Percentiles rank a stretch among this genome's conserved stretches.
These are phyloP conservation scores for Jimgerdemannia lactiflua DNA, from an alignment of 192 early-diverging fungal genomes.

Conservation along the genomic window DNA sequence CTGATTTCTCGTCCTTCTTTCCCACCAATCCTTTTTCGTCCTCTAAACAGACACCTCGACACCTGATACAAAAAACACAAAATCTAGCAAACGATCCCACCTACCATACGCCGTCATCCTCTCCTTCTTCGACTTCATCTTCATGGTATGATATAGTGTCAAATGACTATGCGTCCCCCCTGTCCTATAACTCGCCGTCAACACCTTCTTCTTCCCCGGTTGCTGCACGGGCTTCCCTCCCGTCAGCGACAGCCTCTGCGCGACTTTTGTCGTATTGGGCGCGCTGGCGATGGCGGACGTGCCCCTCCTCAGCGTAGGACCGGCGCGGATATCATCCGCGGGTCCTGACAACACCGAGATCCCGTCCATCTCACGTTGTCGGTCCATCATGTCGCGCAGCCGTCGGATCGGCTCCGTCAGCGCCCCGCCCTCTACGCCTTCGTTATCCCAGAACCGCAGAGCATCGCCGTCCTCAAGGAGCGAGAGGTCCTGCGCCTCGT, in stretches of 20 bases:
- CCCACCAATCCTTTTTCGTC: too few species aligned
- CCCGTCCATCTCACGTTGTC: background rate
- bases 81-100: background rate
- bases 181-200: conserved; percentile 26
- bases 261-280: background rate
- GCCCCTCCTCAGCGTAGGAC: background rate
- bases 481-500: background rate
- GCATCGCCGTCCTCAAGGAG: background rate
- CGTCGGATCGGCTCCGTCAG: background rate
- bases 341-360: background rate
- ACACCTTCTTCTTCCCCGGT: conserved; percentile 4
- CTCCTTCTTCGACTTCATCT: conserved; percentile 18
- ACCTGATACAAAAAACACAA: background rate
- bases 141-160: conserved; percentile 37
- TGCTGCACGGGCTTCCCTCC: background rate
- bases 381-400: background rate
- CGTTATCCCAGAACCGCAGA: background rate
- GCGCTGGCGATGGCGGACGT: background rate
- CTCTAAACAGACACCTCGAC: too few species aligned
- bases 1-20: too few species aligned
- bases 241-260: background rate
- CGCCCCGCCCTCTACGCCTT: background rate
- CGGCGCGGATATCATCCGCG: background rate
- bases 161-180: conserved; percentile 25
- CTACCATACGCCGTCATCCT: conserved; percentile 29